phyloP scores from a whole-genome alignment of 805 yeast species.

The Yarrowia osloensis region DNA sequence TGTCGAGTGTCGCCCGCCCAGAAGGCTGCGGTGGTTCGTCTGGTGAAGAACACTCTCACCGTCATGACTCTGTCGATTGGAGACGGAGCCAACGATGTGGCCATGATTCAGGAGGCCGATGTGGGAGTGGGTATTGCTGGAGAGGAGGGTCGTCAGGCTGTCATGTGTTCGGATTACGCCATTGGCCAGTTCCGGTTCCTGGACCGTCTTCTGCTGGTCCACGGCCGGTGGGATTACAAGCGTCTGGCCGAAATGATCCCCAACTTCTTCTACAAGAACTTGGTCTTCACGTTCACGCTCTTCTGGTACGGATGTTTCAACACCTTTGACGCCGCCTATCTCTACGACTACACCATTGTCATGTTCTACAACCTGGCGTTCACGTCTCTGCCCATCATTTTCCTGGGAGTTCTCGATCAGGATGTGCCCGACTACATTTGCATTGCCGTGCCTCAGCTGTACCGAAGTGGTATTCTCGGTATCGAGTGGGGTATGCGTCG shows the following conservation, averaged over 20 bases:
- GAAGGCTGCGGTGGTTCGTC: constrained; percentile 70
- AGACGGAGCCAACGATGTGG: constrained; percentile 86
- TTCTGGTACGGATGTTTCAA: constrained; percentile 78
- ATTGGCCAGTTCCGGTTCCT: constrained; percentile 76
- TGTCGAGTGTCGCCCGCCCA: constrained; percentile 88
- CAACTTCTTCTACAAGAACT: constrained; percentile 76
- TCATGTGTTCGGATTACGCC: constrained; percentile 83
- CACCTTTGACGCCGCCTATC: constrained; percentile 73
- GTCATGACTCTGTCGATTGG: constrained; percentile 85
- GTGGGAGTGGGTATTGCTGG: constrained; percentile 88
- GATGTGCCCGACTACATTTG: constrained; percentile 71
- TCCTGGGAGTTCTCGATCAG: constrained; percentile 74
- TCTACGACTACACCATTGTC: constrained; percentile 75
- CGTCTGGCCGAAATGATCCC: constrained; percentile 79
- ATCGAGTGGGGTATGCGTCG: constrained; percentile 63
- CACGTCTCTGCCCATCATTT: constrained; percentile 77
- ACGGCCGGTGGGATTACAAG: constrained; percentile 81
- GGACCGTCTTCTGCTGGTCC: constrained; percentile 66
- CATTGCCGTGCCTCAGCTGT: constrained; percentile 68
- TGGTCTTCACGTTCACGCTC: constrained; percentile 68
- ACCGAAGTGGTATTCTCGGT: constrained; percentile 66
- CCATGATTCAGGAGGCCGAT: constrained; percentile 85
- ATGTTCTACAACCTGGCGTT: constrained; percentile 82
- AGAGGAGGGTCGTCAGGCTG: constrained; percentile 86
- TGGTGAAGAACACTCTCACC: constrained; percentile 63